phyloP scores from a whole-genome alignment of 768 basidiomycete genomes.

The Leucocoprinus leucothites region DNA sequence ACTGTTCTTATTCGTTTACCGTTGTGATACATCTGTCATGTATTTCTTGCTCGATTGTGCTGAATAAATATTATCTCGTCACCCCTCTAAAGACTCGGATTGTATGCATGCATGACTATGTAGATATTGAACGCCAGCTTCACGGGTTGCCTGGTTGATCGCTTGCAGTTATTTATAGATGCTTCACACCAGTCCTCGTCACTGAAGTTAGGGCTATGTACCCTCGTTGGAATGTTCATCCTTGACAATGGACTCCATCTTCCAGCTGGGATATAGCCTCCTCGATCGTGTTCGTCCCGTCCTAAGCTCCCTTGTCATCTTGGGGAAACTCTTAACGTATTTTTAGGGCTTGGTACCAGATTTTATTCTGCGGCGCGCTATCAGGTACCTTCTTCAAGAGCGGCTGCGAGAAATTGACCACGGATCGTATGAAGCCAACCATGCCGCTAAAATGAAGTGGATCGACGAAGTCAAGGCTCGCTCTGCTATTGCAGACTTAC shows the following conservation, averaged over 20 bases:
- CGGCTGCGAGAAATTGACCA: conserved; percentile 58
- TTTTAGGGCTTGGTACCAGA: conserved; percentile 61
- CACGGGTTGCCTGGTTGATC: no score
- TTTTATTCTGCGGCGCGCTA: conserved; percentile 35
- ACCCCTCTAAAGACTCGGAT: no score
- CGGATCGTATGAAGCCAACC: conserved; percentile 57
- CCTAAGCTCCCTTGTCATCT: neutral
- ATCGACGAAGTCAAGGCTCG: conserved; percentile 53
- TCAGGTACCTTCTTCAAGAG: conserved; percentile 44
- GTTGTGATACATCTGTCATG: conserved; percentile 1
- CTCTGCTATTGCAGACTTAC: conserved; percentile 53
- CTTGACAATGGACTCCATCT: conserved; percentile 20
- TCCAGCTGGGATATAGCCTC: conserved; percentile 35
- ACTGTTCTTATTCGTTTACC: neutral
- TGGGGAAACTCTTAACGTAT: neutral
- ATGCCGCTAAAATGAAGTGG: conserved; percentile 65
- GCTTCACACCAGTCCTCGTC: no score
- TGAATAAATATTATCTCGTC: no score
- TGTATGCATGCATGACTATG: no score
- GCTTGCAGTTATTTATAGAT: no score
- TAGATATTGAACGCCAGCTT: no score
- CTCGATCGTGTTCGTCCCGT: conserved; percentile 20
- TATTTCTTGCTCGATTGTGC: neutral
- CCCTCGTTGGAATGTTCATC: neutral
- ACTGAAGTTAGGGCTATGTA: neutral